Evolutionary conservation across 2,329 filamentous ascomycete species (phyloP), one percentile per base, ranked within the genome.

Genomic region (Diaporthe citriasiana): DNA sequence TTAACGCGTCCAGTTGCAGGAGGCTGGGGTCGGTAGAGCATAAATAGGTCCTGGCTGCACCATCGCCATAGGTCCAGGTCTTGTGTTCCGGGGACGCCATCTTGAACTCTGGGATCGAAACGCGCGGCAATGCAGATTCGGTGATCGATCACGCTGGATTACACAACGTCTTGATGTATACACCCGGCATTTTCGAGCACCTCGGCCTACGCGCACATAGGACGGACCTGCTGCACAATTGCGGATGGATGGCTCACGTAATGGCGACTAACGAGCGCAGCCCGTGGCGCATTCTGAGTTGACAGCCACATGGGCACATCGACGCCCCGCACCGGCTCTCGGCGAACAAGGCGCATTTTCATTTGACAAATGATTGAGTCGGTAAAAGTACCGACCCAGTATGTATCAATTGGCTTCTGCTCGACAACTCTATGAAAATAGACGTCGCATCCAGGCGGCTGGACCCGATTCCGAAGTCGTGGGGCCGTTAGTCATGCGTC

Each of bases 1-100:
- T 90, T 77, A 93, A 83, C 45, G 86, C 86, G 47, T 85, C 80
- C 33, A 88, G 82, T 70, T 91, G 87, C 74, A 93, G 82, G 70
- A 89, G 87, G 13, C 82, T 79, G 40, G 86, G 87, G 78, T 93
- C 88, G 50, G 90, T 92, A 38, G 91, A 93, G 81, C 92, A 84
- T 77, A 91, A 82, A 80, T 90, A 92, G 72, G 86, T 84, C 40
- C 35, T 51, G 76, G 87, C 85, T 65, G 73, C 68, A 63, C 33
- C 51, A 47, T 72, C 51, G 5, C 72, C 73, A 56, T 85, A 84
- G 77, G 85, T 86, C 89, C 89, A 90, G 75, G 83, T 85, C 60
- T 76, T 79, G 25, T 57, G n/a, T 53, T 51, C 56, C 15, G 22
- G 30, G 15, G 53, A 27, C 50, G 55, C 40, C 63, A 74, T 65